Evolutionary conservation across 768 basidiomycete species (phyloP).

Genomic region (Boletus pseudopeckii): DNA sequence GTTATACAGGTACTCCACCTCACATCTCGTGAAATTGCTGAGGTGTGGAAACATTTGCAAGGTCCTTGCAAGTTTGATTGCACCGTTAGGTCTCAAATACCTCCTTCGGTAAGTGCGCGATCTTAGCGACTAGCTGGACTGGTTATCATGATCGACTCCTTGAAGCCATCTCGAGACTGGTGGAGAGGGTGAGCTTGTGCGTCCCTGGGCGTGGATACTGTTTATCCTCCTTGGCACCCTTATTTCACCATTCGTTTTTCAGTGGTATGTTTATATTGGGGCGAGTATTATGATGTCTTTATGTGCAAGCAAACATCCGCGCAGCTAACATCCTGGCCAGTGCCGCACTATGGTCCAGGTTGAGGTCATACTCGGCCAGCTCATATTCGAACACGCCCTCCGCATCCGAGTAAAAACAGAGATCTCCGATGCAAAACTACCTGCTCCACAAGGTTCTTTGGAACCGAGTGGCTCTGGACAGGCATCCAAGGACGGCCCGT

Average conservation of each 20-base stretch:
- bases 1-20: neutral
- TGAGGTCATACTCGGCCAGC: neutral
- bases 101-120: neutral
- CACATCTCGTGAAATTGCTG: neutral
- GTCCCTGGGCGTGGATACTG: slow-evolving; percentile 2
- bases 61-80: neutral
- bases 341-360: neutral
- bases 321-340: neutral
- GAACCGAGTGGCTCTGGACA: neutral
- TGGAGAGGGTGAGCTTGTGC: neutral
- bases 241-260: neutral
- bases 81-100: neutral
- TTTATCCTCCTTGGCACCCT: neutral
- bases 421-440: neutral
- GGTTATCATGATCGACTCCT: neutral
- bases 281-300: neutral
- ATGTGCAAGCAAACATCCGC: neutral
- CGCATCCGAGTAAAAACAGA: slow-evolving; percentile 1
- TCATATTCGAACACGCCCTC: slow-evolving; percentile 3
- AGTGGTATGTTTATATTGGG: neutral
- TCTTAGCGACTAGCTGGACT: neutral
- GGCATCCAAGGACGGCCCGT: neutral
- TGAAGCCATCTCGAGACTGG: neutral
- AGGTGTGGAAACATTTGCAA: neutral
- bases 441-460: neutral